These are phyloP conservation scores for Isatis lusitanica DNA, from an alignment of 441 rosid species.

Conservation along the genomic window DNA sequence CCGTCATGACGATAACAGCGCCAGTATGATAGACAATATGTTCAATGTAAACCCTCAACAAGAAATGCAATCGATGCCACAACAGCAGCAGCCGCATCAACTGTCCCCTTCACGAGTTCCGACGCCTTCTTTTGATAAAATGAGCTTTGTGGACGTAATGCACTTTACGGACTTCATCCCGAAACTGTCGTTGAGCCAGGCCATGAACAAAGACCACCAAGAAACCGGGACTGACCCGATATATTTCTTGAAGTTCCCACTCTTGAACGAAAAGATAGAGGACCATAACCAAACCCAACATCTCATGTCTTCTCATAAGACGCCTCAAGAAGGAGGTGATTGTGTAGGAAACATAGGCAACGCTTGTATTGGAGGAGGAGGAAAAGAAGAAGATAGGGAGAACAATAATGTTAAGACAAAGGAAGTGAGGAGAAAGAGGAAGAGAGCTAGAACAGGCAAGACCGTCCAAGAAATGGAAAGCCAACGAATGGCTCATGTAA, in stretches of 20 bases:
- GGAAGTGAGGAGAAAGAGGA: constrained; percentile 60
- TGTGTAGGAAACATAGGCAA: constrained; percentile 32
- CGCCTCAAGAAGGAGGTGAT: constrained; percentile 30
- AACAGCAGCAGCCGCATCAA: constrained; percentile 37
- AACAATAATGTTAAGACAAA: constrained; percentile 22
- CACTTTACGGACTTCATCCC: constrained; percentile 87
- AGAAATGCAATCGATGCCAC: constrained; percentile 45
- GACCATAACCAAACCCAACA: constrained; percentile 49
- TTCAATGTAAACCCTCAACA: constrained; percentile 47
- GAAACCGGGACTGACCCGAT: constrained; percentile 78
- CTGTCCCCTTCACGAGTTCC: constrained; percentile 46
- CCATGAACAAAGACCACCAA: constrained; percentile 57
- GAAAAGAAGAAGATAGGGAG: constrained; percentile 26
- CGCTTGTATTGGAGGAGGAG: constrained; percentile 20
- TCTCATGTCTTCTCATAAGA: constrained; percentile 21
- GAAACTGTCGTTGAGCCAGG: constrained; percentile 61
- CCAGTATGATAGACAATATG: constrained; percentile 63
- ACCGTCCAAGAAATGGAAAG: constrained; percentile 86
- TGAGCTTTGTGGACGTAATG: constrained; percentile 87
- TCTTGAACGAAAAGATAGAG: constrained; percentile 58
- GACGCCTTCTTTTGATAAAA: constrained; percentile 58
- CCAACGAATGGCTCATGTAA: constrained; percentile 87
- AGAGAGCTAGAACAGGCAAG: constrained; percentile 66
- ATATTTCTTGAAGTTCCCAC: constrained; percentile 82
- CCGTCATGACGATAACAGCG: constrained; percentile 37